Evolutionary conservation across 768 basidiomycete genomes (phyloP).

Genomic region (Pleurotus djamor): DNA sequence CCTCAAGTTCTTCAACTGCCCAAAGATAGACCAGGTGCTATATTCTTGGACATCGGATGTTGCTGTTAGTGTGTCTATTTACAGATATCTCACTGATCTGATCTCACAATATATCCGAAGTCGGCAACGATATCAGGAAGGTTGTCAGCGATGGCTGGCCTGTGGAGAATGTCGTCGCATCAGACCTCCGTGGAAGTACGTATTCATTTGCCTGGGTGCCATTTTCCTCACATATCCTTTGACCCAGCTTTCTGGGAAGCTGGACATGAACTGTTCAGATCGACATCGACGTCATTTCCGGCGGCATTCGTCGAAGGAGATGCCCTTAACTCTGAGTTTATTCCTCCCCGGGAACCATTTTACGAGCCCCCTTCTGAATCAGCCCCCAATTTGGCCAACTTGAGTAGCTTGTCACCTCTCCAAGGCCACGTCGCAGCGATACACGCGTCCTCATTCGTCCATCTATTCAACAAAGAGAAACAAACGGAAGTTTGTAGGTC

Average conservation of each 20-base stretch:
- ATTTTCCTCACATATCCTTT: not conserved
- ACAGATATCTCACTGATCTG: not conserved
- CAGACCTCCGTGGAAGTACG: conserved; percentile 31
- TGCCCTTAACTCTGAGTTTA: conserved; percentile 41
- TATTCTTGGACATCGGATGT: conserved; percentile 41
- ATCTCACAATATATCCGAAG: conserved; percentile 16
- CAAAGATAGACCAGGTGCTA: conserved; percentile 20
- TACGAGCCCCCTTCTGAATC: conserved; percentile 16
- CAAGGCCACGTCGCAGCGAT: conserved; percentile 45
- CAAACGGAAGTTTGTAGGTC: conserved; percentile 39
- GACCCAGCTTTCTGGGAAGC: conserved; percentile 56
- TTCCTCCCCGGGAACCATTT: conserved; percentile 27
- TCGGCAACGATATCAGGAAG: conserved; percentile 37
- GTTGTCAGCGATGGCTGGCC: conserved; percentile 38
- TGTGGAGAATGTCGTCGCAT: conserved; percentile 28
- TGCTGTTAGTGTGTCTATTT: conserved; percentile 27
- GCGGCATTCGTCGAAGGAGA: conserved; percentile 57
- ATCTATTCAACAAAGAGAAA: conserved; percentile 39
- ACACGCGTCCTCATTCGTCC: conserved; percentile 50
- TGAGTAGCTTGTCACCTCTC: conserved; percentile 42
- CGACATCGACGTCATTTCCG: conserved; percentile 49
- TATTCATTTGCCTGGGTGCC: not conserved
- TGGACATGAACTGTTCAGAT: conserved; percentile 59
- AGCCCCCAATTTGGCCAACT: conserved; percentile 20
- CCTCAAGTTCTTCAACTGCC: conserved; percentile 24